Evolutionary conservation across 345 rosid species (phyloP).

Genomic region (Hirschfeldia incana): DNA sequence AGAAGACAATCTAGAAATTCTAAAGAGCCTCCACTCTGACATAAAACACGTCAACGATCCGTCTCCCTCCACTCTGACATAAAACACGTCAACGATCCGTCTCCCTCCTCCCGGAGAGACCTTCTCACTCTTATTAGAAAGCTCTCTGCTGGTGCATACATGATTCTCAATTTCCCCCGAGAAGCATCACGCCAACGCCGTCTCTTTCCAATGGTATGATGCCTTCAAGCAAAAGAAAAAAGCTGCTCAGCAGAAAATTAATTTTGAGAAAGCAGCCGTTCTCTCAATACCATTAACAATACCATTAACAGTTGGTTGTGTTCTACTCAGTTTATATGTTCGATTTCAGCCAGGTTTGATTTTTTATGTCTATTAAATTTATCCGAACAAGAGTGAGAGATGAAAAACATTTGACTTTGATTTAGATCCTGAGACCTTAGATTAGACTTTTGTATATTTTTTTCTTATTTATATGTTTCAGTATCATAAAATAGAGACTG

Average conservation of each 20-base stretch:
- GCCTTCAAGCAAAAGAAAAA: slow-evolving; percentile 86
- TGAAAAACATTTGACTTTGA: neutral
- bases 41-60: slow-evolving; percentile 74
- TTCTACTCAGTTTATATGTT: too few relatives aligned
- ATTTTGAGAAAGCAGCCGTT: slow-evolving; percentile 88
- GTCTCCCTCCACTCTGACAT: slow-evolving; percentile 49
- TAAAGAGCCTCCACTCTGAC: slow-evolving; percentile 72
- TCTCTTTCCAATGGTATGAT: slow-evolving; percentile 81
- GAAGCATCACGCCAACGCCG: slow-evolving; percentile 67
- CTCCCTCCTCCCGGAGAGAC: slow-evolving; percentile 76
- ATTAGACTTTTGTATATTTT: neutral
- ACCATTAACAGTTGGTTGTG: too few relatives aligned
- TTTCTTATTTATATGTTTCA: neutral
- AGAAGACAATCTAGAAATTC: slow-evolving; percentile 82
- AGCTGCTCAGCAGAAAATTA: slow-evolving; percentile 82
- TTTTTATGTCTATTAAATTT: too few relatives aligned
- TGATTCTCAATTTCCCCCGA: slow-evolving; percentile 95
- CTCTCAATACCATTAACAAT: slow-evolving; percentile 17
- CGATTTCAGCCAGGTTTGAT: too few relatives aligned
- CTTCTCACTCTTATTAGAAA: slow-evolving; percentile 68
- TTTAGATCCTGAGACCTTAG: neutral
- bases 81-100: slow-evolving; percentile 71
- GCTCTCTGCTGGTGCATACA: slow-evolving; percentile 81
- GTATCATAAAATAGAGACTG: neutral
- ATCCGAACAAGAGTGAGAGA: neutral